Evolutionary conservation across 345 rosid species (phyloP).

Genomic region (Chamaenerion angustifolium): DNA sequence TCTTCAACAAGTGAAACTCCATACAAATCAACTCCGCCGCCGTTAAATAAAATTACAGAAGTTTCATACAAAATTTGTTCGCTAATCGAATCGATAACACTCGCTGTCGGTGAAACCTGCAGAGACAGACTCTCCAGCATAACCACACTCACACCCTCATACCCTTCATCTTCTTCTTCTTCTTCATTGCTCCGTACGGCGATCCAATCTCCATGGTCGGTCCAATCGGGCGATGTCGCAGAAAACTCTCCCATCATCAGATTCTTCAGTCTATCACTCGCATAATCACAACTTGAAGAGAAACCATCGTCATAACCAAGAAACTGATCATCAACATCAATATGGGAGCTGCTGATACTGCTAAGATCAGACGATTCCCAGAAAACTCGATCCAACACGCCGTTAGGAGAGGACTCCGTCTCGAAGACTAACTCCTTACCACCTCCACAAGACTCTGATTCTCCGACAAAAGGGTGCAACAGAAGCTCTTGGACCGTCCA

Average conservation of each 20-base stretch:
- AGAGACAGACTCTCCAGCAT: too few relatives aligned
- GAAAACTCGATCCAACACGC: slow-evolving; percentile 59
- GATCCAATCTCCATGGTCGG: slow-evolving; percentile 39
- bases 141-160: too few relatives aligned
- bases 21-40: too few relatives aligned
- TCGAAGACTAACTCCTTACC: background rate
- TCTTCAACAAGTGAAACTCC: too few relatives aligned
- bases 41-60: too few relatives aligned
- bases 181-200: slow-evolving; percentile 38
- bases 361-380: slow-evolving; percentile 43
- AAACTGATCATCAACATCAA: background rate
- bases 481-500: slow-evolving; percentile 51
- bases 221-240: slow-evolving; percentile 19
- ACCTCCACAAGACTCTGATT: slow-evolving; percentile 2
- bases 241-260: slow-evolving; percentile 10
- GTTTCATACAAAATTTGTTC: too few relatives aligned
- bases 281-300: slow-evolving; percentile 11
- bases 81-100: too few relatives aligned
- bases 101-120: too few relatives aligned
- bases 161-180: too few relatives aligned
- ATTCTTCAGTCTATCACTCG: slow-evolving; percentile 28
- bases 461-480: slow-evolving; percentile 54
- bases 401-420: slow-evolving; percentile 38
- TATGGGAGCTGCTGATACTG: slow-evolving; percentile 5
- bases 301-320: background rate